These are phyloP conservation scores for Pezizomycotina sp. DNA, from an alignment of 2,329 filamentous ascomycete species.

Conservation along the genomic window DNA sequence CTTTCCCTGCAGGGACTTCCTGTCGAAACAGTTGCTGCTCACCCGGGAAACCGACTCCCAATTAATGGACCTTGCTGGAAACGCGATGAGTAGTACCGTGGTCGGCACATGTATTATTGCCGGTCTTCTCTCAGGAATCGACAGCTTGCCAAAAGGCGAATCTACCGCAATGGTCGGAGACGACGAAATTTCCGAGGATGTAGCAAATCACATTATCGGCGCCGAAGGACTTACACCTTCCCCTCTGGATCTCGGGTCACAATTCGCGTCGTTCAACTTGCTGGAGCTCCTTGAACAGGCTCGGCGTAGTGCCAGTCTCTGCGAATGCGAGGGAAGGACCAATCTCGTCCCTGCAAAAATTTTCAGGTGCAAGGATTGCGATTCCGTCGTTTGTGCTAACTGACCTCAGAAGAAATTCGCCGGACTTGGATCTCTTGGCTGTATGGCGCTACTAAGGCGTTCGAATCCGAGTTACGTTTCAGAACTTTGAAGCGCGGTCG, in stretches of 20 bases:
- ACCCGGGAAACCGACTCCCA: constrained; percentile 45
- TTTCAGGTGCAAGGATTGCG: too few relatives aligned
- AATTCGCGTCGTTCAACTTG: constrained; percentile 13
- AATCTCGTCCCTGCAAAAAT: too few relatives aligned
- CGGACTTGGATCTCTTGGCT: constrained; percentile 29
- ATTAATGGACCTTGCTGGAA: constrained; percentile 55
- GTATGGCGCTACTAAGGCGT: constrained; percentile 26
- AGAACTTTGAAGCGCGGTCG: constrained; percentile 27
- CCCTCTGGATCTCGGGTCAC: constrained; percentile 20
- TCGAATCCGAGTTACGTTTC: constrained; percentile 28
- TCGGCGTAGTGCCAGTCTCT: constrained; percentile 33
- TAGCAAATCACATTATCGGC: constrained; percentile 15
- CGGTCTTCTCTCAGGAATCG: constrained; percentile 36
- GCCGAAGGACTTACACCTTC: constrained; percentile 11
- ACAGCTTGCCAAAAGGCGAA: constrained; percentile 26
- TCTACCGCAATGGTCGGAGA: constrained; percentile 20
- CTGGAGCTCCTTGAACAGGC: constrained; percentile 21
- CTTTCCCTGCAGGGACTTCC: constrained; percentile 54
- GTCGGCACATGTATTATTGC: constrained; percentile 47
- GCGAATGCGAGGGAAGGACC: constrained; percentile 43
- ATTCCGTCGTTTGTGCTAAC: too few relatives aligned
- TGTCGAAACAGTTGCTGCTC: constrained; percentile 43
- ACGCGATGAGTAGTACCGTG: constrained; percentile 63
- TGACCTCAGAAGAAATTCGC: too few relatives aligned
- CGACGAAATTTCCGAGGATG: constrained; percentile 17